A percentile compares a stretch with the other conserved stretches of the same genome.
Conservation (phyloP, 1,284 basidiomycete genomes). For the Cutaneotrichosporon dermatis region DNA sequence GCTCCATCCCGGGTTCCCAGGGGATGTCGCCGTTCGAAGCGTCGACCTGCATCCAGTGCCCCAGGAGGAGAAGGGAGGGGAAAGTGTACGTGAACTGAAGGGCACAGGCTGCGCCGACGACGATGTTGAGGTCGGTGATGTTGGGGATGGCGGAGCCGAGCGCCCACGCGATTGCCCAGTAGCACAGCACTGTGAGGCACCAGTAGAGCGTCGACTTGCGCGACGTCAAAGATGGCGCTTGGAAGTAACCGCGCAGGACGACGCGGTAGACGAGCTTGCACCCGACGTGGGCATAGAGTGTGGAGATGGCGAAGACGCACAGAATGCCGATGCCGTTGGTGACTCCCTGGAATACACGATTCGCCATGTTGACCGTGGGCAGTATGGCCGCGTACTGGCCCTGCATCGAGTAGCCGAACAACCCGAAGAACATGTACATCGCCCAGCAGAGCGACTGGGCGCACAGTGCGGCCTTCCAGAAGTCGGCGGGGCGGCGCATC, state of each 20-base stretch:
- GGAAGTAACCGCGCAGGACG: slow-evolving; percentile 54
- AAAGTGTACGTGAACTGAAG: slow-evolving; percentile 20
- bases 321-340: slow-evolving; percentile 53
- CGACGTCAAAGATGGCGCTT: slow-evolving; percentile 56
- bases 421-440: slow-evolving; percentile 50
- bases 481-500: slow-evolving; percentile 68
- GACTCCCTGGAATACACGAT: slow-evolving; percentile 49
- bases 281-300: slow-evolving; percentile 61
- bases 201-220: slow-evolving; percentile 54
- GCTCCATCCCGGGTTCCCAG: slow-evolving; percentile 16
- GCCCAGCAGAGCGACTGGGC: slow-evolving; percentile 58
- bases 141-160: slow-evolving; percentile 61
- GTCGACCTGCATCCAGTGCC: slow-evolving; percentile 20
- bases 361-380: slow-evolving; percentile 60
- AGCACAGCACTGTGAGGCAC: slow-evolving; percentile 24
- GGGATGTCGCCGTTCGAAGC: slow-evolving; percentile 9
- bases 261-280: slow-evolving; percentile 21
- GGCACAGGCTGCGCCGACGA: slow-evolving; percentile 51
- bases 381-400: slow-evolving; percentile 58
- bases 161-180: slow-evolving; percentile 54
- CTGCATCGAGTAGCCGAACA: slow-evolving; percentile 56
- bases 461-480: slow-evolving; percentile 63
- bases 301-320: slow-evolving; percentile 53
- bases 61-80: slow-evolving; percentile 15
- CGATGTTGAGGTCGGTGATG: slow-evolving; percentile 55